Evolutionary conservation across 306 rosid species (phyloP), one percentile per base, ranked within the genome.

Genomic region (Cucurbita maxima): DNA sequence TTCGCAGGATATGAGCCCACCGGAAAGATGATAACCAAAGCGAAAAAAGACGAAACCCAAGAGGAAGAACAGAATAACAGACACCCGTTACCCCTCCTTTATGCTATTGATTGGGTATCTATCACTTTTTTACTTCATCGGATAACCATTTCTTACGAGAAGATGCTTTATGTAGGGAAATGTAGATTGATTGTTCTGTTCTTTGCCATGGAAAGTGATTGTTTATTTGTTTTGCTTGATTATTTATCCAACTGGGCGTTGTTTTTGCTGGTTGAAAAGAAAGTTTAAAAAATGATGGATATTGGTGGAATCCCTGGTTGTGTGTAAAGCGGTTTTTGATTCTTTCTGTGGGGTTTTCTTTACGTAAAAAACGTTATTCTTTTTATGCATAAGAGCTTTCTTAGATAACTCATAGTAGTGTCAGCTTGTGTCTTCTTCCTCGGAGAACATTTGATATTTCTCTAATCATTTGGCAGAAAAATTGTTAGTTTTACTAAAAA

Each of bases 1-100:
- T 70, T 70, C 25, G 51, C 20, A 50, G 18, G 54, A 70, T 70
- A 14, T 50, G 45, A 70, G 38, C 45, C 58, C 44, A 14, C 2
- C 8, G n/a, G 16, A 16, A 70, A 51, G 58, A 36, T 51, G 74
- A 70, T 50, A 51, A 51, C 25, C 43, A 51, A 68, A 69, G 78
- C 79, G 81, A 72, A 20, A 56, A 38, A 64, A 79, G 77, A 30
- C 73, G 48, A 69, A 68, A 47, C 25, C 38, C 10, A 68, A 47
- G 22, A 68, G 55, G 40, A 57, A 79, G 40, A 74, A 58, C 15
- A 55, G 55, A 38, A 41, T 15, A 41, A 22, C 34, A 30, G 34
- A 30, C 48, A 14, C 18, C 43, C 34, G 60, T 60, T 75, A 47
- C 51, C 16, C 30, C 50, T 30, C 34, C 38, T 75, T 75, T 47